phyloP scores from a whole-genome alignment of 202 grass and related monocot genomes.

The Hordeum pubiflorum region DNA sequence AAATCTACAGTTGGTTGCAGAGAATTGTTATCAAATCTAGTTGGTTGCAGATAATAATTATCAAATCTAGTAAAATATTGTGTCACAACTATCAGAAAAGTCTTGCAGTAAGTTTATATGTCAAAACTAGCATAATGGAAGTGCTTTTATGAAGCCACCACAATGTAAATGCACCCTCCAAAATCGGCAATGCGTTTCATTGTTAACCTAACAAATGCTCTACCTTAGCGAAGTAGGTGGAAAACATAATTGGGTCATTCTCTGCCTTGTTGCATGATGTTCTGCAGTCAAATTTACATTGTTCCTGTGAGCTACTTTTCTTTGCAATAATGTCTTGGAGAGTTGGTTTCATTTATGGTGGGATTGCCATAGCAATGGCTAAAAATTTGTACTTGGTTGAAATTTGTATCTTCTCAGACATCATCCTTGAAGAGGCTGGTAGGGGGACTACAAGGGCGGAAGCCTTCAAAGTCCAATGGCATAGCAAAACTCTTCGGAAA shows the following conservation, averaged over 20 bases:
- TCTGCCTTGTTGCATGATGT: background rate
- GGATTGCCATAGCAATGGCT: background rate
- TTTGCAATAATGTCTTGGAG: constrained; percentile 7
- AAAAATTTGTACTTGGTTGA: constrained; percentile 10
- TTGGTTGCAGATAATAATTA: constrained; percentile 16
- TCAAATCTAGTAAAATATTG: background rate
- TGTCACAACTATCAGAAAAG: background rate
- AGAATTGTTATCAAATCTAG: constrained; percentile 12
- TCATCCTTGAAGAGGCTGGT: constrained; percentile 52
- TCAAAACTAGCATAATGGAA: background rate
- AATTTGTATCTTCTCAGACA: constrained; percentile 40
- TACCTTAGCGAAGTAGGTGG: constrained; percentile 3
- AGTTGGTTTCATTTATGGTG: constrained; percentile 13
- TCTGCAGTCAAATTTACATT: background rate
- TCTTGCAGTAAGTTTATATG: background rate
- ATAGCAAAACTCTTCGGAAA: constrained; percentile 75
- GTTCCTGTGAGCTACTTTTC: background rate
- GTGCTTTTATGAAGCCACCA: background rate
- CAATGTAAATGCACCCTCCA: background rate
- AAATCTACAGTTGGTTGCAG: constrained; percentile 1
- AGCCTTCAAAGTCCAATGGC: constrained; percentile 46
- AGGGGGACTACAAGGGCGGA: constrained; percentile 38
- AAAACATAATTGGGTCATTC: background rate
- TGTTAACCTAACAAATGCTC: background rate
- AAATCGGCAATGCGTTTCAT: background rate